These are phyloP conservation scores for Leishmania tropica DNA, from an alignment of 208 protist species.

Conservation along the genomic window DNA sequence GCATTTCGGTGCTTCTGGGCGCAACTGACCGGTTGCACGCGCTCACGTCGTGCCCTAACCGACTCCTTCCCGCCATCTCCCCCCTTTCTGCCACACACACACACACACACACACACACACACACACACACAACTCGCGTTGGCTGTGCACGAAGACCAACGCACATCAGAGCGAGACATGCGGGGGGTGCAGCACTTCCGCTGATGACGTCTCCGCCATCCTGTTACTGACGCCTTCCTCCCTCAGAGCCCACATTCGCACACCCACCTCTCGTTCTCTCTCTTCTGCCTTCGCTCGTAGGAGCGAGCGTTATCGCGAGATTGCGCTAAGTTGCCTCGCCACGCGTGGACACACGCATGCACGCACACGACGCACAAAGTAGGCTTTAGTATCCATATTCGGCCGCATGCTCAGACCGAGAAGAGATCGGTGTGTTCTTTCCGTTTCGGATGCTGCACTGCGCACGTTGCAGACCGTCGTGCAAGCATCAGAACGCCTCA, in stretches of 20 bases:
- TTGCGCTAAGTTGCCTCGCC: background rate
- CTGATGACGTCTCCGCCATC: background rate
- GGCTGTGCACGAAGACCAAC: background rate
- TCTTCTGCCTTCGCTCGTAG: background rate
- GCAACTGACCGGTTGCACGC: background rate
- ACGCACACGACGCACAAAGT: background rate
- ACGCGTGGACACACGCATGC: background rate
- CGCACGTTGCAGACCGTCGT: background rate
- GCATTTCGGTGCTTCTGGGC: background rate
- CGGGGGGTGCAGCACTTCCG: background rate
- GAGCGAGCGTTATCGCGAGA: background rate
- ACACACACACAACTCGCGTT: background rate
- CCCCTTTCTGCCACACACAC: background rate
- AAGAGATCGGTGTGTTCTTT: background rate
- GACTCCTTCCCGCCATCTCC: background rate
- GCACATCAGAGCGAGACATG: background rate
- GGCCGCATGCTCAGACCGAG: background rate
- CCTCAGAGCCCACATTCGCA: background rate
- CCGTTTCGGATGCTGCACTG: background rate
- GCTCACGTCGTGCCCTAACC: background rate
- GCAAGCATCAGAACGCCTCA: background rate
- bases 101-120: too few relatives aligned
- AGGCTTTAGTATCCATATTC: too few relatives aligned
- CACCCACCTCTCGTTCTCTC: background rate
- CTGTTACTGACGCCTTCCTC: background rate